Evolutionary conservation across 2,329 filamentous ascomycete genomes (phyloP).

Genomic region (Hymenoscyphus fructigenus): DNA sequence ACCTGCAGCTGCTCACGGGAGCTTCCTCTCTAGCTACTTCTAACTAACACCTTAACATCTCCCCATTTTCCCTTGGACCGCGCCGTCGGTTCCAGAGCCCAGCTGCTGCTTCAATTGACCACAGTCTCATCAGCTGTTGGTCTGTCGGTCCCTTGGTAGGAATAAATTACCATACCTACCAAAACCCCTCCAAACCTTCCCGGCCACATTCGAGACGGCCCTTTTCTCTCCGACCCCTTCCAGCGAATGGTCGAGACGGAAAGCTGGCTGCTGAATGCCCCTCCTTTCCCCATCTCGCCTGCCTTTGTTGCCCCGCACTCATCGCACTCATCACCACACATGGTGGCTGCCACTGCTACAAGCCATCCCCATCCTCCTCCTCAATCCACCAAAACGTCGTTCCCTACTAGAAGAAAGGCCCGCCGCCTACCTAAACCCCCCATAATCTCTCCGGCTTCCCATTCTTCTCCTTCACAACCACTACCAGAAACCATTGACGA

Average conservation of each 20-base stretch:
- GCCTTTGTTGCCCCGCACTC: constrained; percentile 13
- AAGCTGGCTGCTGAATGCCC: constrained; percentile 17
- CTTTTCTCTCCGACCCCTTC: constrained; percentile 3
- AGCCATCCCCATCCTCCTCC: background rate
- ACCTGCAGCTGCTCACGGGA: background rate
- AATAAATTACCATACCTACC: background rate
- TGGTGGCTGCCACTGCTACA: background rate
- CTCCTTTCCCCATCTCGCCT: constrained; percentile 8
- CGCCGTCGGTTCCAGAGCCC: background rate
- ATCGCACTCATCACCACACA: too few species aligned
- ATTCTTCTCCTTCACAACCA: constrained; percentile 13
- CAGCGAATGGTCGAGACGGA: constrained; percentile 13
- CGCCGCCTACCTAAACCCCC: constrained; percentile 22
- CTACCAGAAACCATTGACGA: constrained; percentile 21
- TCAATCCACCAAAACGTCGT: constrained; percentile 32
- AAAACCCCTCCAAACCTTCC: background rate
- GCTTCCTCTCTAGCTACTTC: background rate
- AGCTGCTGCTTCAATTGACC: background rate
- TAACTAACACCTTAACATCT: background rate
- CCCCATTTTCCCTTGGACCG: background rate
- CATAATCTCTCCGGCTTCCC: constrained; percentile 13
- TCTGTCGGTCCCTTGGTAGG: background rate
- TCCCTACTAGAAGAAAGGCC: constrained; percentile 29
- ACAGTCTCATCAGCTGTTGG: background rate
- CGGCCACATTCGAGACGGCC: constrained; percentile 3